A percentile compares a stretch with the other conserved stretches of the same genome.
These are phyloP conservation scores for Cyclostephanos invisitatus DNA, from an alignment of 108 stramenopile species.

Conservation along the genomic window DNA sequence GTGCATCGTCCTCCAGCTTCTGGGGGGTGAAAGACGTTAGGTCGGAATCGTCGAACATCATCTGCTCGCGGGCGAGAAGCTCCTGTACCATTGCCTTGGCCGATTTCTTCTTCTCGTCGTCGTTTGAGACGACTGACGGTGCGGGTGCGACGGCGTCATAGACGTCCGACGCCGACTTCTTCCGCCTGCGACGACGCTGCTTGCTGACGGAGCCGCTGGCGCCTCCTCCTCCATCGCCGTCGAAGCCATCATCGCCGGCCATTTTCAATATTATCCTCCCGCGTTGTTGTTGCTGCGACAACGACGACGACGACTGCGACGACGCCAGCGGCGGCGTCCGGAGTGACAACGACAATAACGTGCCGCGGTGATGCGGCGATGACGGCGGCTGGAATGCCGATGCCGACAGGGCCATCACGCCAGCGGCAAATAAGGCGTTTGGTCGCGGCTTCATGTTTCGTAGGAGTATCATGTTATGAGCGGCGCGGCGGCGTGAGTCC, in stretches of 20 bases:
- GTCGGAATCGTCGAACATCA: constrained; percentile 36
- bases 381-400: constrained; percentile 6
- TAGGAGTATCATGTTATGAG: not conserved
- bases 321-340: not conserved
- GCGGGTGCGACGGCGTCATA: not conserved
- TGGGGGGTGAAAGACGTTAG: constrained; percentile 34
- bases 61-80: constrained; percentile 39
- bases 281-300: not conserved
- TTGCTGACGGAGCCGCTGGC: constrained; percentile 23
- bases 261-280: constrained; percentile 8
- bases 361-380: not conserved
- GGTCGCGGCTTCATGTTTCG: not conserved
- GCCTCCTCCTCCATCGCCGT: not conserved
- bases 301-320: not conserved
- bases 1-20: constrained; percentile 26
- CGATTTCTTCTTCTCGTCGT: constrained; percentile 12
- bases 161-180: constrained; percentile 14
- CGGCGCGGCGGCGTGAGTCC: too few relatives aligned
- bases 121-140: constrained; percentile 11
- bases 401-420: constrained; percentile 8
- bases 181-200: constrained; percentile 47
- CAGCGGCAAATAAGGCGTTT: not conserved
- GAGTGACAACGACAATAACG: not conserved
- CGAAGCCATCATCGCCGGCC: constrained; percentile 7
- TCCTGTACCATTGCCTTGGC: constrained; percentile 23